Base-by-base conservation (phyloP, 2,329 filamentous ascomycete genomes). In the Penicillium sp. region DNA sequence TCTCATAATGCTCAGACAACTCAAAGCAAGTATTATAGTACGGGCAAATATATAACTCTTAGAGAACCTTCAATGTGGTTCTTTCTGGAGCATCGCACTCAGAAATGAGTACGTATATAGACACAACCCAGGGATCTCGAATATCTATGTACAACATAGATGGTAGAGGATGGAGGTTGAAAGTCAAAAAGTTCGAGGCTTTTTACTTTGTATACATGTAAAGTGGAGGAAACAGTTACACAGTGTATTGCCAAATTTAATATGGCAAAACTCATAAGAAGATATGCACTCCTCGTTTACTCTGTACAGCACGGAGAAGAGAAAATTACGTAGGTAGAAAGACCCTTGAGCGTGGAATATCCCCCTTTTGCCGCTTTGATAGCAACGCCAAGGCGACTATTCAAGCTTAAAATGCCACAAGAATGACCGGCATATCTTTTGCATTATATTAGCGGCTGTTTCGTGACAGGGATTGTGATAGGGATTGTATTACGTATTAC, bases 331-430 rank as follows among this genome's bases (percentile, higher is more conserved):
- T 29, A 2, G 32, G 14, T 7, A 14, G 38, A 14, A 40, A 40
- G 38, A 40, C 38, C 6, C 38, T 40, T 24, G 13, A 16, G 32
- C 32, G 32, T 14, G 8, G 3, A 16, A 29, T 38, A 24, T 26
- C 32, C 42, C 34, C 34, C 20, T 44, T 44, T 51, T 35, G 1
- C 14, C 14, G 24, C 48, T 18, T 38, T 61, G 58, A 61, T 53
- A 10, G 5, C 22, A 53, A 56, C 31, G 61, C 61, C 61, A 64
- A 64, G 61, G 10, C 59, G 26, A 31, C 18, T 18, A 45, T 42
- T 59, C 47, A 49, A 60, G 59, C 59, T 62, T 62, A 60, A 60
- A 50, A 24, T 34, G 24, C 14, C 14, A 38, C 29, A 29, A 11
- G 11, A 18, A 35, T 35, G 18, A 26, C 31, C 31, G n/a, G 29